These are phyloP conservation scores for Iris macrosiphon DNA, from an alignment of 106 monocot genomes.

Conservation along the genomic window DNA sequence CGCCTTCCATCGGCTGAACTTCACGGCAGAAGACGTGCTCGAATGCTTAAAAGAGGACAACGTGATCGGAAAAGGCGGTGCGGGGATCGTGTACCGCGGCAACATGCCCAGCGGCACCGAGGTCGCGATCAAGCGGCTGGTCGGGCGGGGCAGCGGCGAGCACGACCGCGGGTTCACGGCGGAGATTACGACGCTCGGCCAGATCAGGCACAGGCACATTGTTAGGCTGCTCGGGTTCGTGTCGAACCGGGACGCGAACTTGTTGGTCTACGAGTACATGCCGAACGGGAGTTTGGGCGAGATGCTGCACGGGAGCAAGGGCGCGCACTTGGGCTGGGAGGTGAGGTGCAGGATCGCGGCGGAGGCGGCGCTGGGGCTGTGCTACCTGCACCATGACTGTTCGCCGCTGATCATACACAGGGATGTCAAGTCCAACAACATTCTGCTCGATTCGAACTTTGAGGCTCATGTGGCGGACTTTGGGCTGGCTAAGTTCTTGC, in stretches of 20 bases:
- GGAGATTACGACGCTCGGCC: conserved; percentile 80
- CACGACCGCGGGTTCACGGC: conserved; percentile 85
- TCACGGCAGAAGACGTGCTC: conserved; percentile 59
- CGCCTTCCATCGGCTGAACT: conserved; percentile 71
- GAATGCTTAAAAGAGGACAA: conserved; percentile 88
- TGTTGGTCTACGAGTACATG: conserved; percentile 96
- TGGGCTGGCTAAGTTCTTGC: conserved; percentile 81
- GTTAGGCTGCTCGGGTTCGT: conserved; percentile 78
- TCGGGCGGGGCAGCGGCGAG: conserved; percentile 27
- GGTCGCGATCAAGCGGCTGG: conserved; percentile 73
- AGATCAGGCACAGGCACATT: conserved; percentile 86
- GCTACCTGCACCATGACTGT: conserved; percentile 94
- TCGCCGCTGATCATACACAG: conserved; percentile 76
- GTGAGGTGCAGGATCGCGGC: conserved; percentile 59
- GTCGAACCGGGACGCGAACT: conserved; percentile 66
- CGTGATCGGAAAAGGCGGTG: conserved; percentile 91
- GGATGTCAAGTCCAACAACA: conserved; percentile 91
- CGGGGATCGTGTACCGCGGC: conserved; percentile 84
- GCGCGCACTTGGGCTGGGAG: conserved; percentile 75
- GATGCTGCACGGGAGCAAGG: conserved; percentile 84
- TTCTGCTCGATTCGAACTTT: conserved; percentile 64
- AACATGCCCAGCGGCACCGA: conserved; percentile 46
- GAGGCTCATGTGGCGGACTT: conserved; percentile 97
- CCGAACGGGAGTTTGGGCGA: conserved; percentile 81
- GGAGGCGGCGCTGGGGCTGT: conserved; percentile 77